phyloP scores from a whole-genome alignment of 257 asterid species.

The Solanum microdontum region DNA sequence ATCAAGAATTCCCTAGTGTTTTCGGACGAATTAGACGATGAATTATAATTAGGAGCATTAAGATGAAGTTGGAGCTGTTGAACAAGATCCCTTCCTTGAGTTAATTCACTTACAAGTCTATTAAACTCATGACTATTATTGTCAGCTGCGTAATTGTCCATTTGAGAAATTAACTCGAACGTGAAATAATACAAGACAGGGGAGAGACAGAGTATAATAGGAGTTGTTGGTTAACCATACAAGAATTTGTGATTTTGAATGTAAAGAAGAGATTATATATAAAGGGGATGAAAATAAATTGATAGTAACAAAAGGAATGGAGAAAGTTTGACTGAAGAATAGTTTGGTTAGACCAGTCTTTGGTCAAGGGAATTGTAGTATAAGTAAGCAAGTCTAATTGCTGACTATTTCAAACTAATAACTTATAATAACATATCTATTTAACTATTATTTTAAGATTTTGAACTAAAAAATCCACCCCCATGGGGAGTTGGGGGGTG shows the following conservation, averaged over 20 bases:
- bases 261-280: constrained; percentile 6
- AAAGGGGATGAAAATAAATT: not conserved
- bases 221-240: not conserved
- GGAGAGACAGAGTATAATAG: not conserved
- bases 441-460: not conserved
- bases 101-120: constrained; percentile 36
- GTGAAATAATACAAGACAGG: not conserved
- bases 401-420: constrained; percentile 26
- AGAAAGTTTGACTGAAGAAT: constrained; percentile 19
- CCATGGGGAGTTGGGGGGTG: not conserved
- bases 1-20: constrained; percentile 29
- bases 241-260: not conserved
- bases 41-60: constrained; percentile 7
- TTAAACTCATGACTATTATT: constrained; percentile 12
- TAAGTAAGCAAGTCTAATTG: constrained; percentile 6
- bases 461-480: not conserved
- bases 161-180: not conserved
- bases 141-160: constrained; percentile 27
- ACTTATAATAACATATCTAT: not conserved
- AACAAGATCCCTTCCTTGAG: constrained; percentile 49
- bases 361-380: constrained; percentile 25
- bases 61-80: constrained; percentile 51
- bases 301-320: not conserved
- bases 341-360: constrained; percentile 27
- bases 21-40: constrained; percentile 20